phyloP scores from a whole-genome alignment of 2,329 filamentous ascomycete genomes.

The Sclerotinia spermophila region DNA sequence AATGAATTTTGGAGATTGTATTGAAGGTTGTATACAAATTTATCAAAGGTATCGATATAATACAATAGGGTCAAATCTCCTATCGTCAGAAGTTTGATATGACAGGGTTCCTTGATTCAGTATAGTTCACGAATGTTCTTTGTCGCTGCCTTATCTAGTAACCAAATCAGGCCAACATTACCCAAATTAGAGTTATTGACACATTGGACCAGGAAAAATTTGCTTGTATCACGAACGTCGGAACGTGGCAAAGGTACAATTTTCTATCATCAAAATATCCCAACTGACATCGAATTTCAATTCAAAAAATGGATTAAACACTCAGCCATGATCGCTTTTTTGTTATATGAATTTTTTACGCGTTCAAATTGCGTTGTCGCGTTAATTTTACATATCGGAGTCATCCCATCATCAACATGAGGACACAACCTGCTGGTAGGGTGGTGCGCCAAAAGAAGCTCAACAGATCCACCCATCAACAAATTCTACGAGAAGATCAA shows the following conservation, averaged over 20 bases:
- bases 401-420: conserved; percentile 26
- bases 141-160: conserved; percentile 6
- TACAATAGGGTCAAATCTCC: conserved; percentile 1
- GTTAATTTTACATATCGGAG: conserved; percentile 18
- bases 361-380: conserved; percentile 25
- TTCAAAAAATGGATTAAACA: conserved; percentile 25
- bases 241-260: conserved; percentile 16
- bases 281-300: conserved; percentile 26
- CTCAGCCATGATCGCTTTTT: conserved; percentile 31
- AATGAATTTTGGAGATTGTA: not conserved
- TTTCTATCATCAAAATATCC: conserved; percentile 31
- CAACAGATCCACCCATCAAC: conserved; percentile 31
- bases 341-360: conserved; percentile 30
- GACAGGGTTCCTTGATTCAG: conserved; percentile 2
- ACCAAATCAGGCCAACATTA: conserved; percentile 4
- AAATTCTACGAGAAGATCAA: conserved; percentile 79
- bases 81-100: conserved; percentile 17
- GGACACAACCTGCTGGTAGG: conserved; percentile 36
- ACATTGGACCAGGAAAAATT: conserved; percentile 19
- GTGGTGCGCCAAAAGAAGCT: conserved; percentile 57
- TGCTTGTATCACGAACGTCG: conserved; percentile 19
- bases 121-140: conserved; percentile 3
- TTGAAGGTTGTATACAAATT: not conserved
- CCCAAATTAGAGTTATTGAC: conserved; percentile 19
- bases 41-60: not conserved